Evolutionary conservation across 768 basidiomycete species (phyloP), one percentile per base, ranked within the genome.

Genomic region (Collybia sp.): DNA sequence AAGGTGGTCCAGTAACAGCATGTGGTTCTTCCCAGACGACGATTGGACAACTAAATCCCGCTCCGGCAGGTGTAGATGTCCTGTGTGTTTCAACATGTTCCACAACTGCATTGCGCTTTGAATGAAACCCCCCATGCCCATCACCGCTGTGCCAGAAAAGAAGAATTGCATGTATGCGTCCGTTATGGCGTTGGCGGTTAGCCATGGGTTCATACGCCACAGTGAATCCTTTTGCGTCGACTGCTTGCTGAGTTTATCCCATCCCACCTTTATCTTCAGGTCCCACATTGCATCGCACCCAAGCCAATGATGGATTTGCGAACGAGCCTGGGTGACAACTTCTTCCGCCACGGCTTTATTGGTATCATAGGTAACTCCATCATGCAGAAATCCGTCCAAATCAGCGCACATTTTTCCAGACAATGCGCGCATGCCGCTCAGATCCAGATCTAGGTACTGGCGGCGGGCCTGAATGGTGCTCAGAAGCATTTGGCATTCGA

Each of bases 21-120:
- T 4, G 8, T 25, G 25, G 25, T 25, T 25, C 8, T 25, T 25
- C 25, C 25, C 25, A 25, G 25, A 25, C 25, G 25, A 3, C 25
- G 25, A 25, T 25, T 25, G 31, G 6, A 30, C 40, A 32, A 41
- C 37, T 17, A 15, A n/a, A 15, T 17, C 30, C 15, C 20, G 12
- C 6, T 36, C 42, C 19, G 32, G 3, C 19, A 10, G 16, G 16
- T 25, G 47, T 10, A 48, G 47, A n/a, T 43, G 47, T 19, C 47
- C 47, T 10, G 34, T 48, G 16, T 48, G 47, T 12, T 39, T 42
- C 6, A 48, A 42, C 47, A 43, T 37, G 31, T 48, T 48, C 47
- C 47, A 43, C 17, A 48, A 16, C n/a, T 43, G 42, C 33, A 48
- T 43, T 15, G 47, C 42, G 30, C 47, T 48, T 20, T 43, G 47